Evolutionary conservation across 2,329 filamentous ascomycete genomes (phyloP), one percentile per base, ranked within the genome.

Genomic region (Calcarisporium arbuscula): DNA sequence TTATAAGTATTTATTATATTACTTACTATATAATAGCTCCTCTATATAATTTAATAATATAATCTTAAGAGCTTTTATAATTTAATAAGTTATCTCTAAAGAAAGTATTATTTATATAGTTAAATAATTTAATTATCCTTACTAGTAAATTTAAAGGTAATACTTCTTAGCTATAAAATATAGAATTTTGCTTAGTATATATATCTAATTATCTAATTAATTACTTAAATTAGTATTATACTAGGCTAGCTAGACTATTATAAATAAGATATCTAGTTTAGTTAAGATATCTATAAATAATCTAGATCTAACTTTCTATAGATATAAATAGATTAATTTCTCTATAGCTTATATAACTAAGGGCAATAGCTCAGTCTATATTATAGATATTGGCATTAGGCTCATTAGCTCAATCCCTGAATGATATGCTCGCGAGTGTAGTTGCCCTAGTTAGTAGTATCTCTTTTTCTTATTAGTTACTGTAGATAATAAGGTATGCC

Each of bases 61-160:
- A 39, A 17, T n/a, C 36, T 32, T 39, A 23, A 15, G 36, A 35
- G 22, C 36, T 39, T 30, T 25, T 35, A 6, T 22, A 19, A 19
- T 30, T 30, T 9, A 22, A 7, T 11, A 17, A 5, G 17, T 39
- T 22, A 27, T 37, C 35, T n/a, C 12, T 21, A 25, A 41, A 34
- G 6, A 31, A 31, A 10, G 38, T 31, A 33, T 41, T 30, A 15
- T 17, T 28, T 15, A 25, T 19, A 17, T 16, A 12, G 27, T 14
- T 28, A 8, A 15, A 8, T 8, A 16, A 14, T 8, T 28, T 15
- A n/a, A n/a, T n/a, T n/a, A n/a, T n/a, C n/a, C n/a, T n/a, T n/a
- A n/a, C n/a, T n/a, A n/a, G n/a, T n/a, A n/a, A n/a, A n/a, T n/a
- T n/a, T n/a, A n/a, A n/a, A n/a, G n/a, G n/a, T n/a, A n/a, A n/a